Percentiles rank a stretch among this genome's conserved stretches.
Evolutionary conservation across 176 grass and related monocot species (phyloP).

Genomic region (Themeda triandra): DNA sequence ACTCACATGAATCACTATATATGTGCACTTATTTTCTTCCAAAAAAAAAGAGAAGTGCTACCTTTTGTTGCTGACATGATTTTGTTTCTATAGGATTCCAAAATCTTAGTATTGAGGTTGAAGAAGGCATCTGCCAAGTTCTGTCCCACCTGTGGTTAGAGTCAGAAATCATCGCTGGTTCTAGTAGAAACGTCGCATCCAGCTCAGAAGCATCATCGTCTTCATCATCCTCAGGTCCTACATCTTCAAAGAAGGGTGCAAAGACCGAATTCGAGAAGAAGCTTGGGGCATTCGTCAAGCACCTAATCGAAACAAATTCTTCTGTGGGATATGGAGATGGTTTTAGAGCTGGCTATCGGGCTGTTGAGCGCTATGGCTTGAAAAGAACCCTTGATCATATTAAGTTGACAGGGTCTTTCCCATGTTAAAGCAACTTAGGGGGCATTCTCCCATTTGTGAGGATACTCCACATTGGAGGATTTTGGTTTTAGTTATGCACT

Average conservation of each 20-base stretch:
- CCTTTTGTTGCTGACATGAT: too few species aligned
- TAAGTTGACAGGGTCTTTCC: conserved; percentile 57
- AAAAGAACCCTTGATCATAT: conserved; percentile 75
- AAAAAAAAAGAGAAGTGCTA: neutral
- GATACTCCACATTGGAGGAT: conserved; percentile 14
- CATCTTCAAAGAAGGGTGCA: conserved; percentile 59
- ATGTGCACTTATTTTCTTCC: neutral
- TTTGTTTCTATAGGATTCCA: too few species aligned
- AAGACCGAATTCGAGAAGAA: conserved; percentile 64
- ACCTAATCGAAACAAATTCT: conserved; percentile 72
- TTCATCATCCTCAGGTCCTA: conserved; percentile 39
- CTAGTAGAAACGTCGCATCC: conserved; percentile 29
- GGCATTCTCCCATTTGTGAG: neutral
- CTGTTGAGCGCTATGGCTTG: conserved; percentile 52
- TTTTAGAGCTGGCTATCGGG: conserved; percentile 42
- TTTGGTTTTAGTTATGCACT: neutral
- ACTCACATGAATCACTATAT: neutral
- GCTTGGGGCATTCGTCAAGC: conserved; percentile 76
- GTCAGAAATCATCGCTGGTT: conserved; percentile 60
- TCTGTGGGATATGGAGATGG: conserved; percentile 61
- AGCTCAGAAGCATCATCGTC: conserved; percentile 36
- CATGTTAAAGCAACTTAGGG: conserved; percentile 37
- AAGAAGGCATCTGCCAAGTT: conserved; percentile 95
- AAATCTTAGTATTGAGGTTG: conserved; percentile 29
- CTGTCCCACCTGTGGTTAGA: conserved; percentile 80